Evolutionary conservation across 164 flowering plant genomes (phyloP).

Genomic region (Berberis thunbergii): DNA sequence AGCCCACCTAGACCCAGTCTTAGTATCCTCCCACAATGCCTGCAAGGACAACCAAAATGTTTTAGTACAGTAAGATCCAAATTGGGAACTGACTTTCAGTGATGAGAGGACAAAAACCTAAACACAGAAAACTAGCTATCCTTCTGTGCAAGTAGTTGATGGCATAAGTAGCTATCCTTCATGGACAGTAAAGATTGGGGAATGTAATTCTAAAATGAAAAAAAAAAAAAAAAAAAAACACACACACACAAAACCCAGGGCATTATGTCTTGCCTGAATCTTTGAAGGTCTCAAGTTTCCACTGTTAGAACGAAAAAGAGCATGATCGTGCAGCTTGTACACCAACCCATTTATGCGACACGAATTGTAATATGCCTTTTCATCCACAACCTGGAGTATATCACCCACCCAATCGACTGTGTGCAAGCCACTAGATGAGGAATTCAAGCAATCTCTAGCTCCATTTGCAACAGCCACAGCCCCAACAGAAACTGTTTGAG

Average conservation of each 20-base stretch:
- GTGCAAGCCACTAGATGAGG: slow-evolving; percentile 26
- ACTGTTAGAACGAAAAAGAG: slow-evolving; percentile 39
- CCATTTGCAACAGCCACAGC: slow-evolving; percentile 16
- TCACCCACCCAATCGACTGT: slow-evolving; percentile 67
- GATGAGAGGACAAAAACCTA: neutral
- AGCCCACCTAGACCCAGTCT: slow-evolving; percentile 55
- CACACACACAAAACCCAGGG: too few relatives aligned
- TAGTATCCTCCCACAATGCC: slow-evolving; percentile 80
- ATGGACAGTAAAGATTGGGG: neutral
- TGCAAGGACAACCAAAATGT: slow-evolving; percentile 16
- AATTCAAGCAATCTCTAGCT: slow-evolving; percentile 13
- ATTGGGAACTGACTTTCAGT: neutral
- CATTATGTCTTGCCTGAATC: slow-evolving; percentile 47
- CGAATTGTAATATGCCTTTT: slow-evolving; percentile 46
- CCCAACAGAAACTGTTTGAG: slow-evolving; percentile 19
- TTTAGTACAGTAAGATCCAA: too few relatives aligned
- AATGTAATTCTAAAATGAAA: neutral
- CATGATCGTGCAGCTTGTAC: slow-evolving; percentile 64
- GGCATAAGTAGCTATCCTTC: neutral
- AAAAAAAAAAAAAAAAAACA: neutral
- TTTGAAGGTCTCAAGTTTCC: slow-evolving; percentile 48
- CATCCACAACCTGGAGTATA: slow-evolving; percentile 35
- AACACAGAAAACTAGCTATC: neutral
- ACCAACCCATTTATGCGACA: slow-evolving; percentile 52
- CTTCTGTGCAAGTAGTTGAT: neutral